Evolutionary conservation across 106 monocot genomes (phyloP).

Genomic region (Xerophyta viscosa): DNA sequence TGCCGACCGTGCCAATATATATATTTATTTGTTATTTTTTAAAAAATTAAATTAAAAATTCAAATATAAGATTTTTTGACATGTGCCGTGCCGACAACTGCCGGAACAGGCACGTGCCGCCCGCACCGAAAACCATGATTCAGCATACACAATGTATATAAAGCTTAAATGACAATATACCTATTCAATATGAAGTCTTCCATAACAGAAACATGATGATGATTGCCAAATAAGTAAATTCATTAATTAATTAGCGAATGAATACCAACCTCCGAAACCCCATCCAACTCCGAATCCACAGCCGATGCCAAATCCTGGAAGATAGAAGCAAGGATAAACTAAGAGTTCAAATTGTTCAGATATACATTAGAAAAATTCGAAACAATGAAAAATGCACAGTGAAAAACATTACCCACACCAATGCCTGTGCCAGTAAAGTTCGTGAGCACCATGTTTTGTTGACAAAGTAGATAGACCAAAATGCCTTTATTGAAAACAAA

Average conservation of each 20-base stretch:
- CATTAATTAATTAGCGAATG: neutral
- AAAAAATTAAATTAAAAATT: too few species aligned
- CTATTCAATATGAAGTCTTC: too few species aligned
- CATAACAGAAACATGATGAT: neutral
- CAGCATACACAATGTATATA: too few species aligned
- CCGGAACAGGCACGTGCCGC: too few species aligned
- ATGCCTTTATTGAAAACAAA: too few species aligned
- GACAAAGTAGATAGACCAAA: neutral
- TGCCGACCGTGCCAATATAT: too few species aligned
- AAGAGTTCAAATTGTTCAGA: neutral
- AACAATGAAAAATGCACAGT: neutral
- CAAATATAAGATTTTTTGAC: too few species aligned
- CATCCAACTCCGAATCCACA: slow-evolving; percentile 85
- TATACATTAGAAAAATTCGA: neutral
- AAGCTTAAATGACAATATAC: too few species aligned
- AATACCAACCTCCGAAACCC: slow-evolving; percentile 71
- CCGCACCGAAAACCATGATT: too few species aligned
- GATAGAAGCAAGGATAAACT: neutral
- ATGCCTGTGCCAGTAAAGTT: slow-evolving; percentile 69
- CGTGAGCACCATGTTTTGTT: slow-evolving; percentile 47
- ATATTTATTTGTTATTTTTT: too few species aligned
- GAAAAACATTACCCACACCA: slow-evolving; percentile 46
- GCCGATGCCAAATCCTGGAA: slow-evolving; percentile 63
- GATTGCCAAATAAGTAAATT: neutral
- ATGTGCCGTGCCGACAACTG: too few species aligned